Evolutionary conservation across 805 yeast species (phyloP).

Genomic region (Starmerella scarabaei): DNA sequence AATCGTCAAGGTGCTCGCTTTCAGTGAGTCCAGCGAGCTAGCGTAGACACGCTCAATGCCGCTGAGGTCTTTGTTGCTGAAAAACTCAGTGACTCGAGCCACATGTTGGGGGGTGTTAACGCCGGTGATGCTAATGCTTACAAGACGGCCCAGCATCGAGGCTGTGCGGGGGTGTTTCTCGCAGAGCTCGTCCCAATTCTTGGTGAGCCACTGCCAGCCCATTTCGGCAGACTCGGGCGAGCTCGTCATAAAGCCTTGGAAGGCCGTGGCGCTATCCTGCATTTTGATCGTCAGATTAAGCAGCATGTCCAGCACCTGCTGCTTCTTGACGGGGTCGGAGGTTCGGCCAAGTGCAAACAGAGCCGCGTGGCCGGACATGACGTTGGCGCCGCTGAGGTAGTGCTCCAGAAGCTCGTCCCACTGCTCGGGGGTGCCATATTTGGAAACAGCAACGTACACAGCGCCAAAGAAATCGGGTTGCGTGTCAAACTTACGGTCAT

Average conservation of each 20-base stretch:
- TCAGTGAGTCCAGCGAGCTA: not conserved
- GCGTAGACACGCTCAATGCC: constrained; percentile 38
- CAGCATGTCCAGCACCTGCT: constrained; percentile 43
- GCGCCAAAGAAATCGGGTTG: constrained; percentile 61
- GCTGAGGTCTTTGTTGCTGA: constrained; percentile 34
- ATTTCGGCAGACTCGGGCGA: constrained; percentile 37
- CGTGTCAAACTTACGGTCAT: constrained; percentile 48
- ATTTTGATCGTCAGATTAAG: constrained; percentile 46
- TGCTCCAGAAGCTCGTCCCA: constrained; percentile 51
- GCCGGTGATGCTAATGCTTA: constrained; percentile 46
- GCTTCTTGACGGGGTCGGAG: constrained; percentile 37
- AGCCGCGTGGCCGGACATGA: constrained; percentile 59
- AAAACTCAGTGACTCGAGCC: constrained; percentile 40
- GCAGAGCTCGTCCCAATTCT: constrained; percentile 58
- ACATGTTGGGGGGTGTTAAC: constrained; percentile 45
- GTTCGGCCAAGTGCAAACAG: constrained; percentile 57
- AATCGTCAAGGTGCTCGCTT: not conserved
- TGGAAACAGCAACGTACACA: constrained; percentile 55
- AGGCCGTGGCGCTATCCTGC: constrained; percentile 66
- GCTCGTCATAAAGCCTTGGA: constrained; percentile 57
- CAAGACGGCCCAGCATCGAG: constrained; percentile 66
- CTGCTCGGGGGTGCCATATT: constrained; percentile 45
- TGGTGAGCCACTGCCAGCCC: constrained; percentile 59
- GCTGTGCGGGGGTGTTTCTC: constrained; percentile 67
- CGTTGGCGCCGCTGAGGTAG: constrained; percentile 52